phyloP scores from a whole-genome alignment of 768 basidiomycete species.

The Sistotremastrum suecicum region DNA sequence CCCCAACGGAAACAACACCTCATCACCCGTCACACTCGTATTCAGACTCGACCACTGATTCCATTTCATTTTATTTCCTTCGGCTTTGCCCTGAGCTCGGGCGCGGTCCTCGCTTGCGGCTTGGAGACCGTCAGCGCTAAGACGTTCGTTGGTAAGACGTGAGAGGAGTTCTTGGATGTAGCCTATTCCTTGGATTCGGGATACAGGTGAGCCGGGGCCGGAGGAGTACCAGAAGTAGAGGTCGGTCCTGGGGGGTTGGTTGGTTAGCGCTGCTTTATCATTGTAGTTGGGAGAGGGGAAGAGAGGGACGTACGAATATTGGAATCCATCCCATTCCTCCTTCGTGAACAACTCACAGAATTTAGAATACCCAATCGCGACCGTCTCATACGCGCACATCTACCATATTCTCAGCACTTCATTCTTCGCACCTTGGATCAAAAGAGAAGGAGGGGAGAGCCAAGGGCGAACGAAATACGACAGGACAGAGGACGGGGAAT shows the following conservation, averaged over 20 bases:
- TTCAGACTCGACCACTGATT: too few relatives aligned
- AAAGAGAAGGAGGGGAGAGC: slow-evolving; percentile 17
- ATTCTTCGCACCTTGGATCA: slow-evolving; percentile 16
- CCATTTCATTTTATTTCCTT: too few relatives aligned
- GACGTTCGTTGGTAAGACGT: slow-evolving; percentile 16
- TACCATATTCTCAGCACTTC: slow-evolving; percentile 23
- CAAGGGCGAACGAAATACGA: neutral
- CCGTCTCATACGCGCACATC: slow-evolving; percentile 31
- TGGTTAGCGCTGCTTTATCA: too few relatives aligned
- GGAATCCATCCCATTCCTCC: slow-evolving; percentile 37
- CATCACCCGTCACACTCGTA: too few relatives aligned
- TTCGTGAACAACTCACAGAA: slow-evolving; percentile 39
- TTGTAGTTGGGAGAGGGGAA: too few relatives aligned
- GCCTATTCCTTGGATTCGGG: slow-evolving; percentile 25
- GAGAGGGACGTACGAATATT: slow-evolving; percentile 26
- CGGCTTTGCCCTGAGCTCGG: too few relatives aligned
- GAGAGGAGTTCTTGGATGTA: slow-evolving; percentile 31
- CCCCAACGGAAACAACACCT: slow-evolving; percentile 6
- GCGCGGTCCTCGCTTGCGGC: too few relatives aligned
- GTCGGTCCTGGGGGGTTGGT: too few relatives aligned
- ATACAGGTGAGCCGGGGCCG: slow-evolving; percentile 29
- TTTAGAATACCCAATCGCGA: slow-evolving; percentile 32
- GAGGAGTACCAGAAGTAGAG: slow-evolving; percentile 21
- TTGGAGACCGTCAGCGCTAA: too few relatives aligned
- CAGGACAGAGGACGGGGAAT: too few relatives aligned